These are phyloP conservation scores for Hypoxylon sp. DNA, from an alignment of 2,329 filamentous ascomycete genomes.

Conservation along the genomic window DNA sequence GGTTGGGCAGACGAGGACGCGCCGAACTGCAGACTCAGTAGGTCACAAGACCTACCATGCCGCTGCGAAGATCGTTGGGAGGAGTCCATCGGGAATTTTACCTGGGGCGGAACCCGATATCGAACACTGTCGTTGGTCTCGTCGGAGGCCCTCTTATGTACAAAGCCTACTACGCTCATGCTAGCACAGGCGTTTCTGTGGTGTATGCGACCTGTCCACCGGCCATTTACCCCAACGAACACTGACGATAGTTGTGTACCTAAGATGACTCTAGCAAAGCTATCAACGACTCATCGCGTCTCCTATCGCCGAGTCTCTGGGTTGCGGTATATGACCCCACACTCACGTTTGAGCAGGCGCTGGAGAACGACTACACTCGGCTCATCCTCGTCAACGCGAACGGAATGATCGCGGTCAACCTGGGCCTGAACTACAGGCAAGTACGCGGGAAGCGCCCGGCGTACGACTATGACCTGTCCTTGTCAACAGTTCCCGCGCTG, in stretches of 20 bases:
- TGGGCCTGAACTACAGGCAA: conserved; percentile 18
- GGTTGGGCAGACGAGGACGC: conserved; percentile 2
- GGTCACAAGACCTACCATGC: conserved; percentile 6
- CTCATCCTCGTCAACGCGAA: conserved; percentile 20
- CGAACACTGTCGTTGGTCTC: conserved; percentile 32
- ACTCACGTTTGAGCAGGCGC: conserved; percentile 5
- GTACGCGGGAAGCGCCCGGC: conserved; percentile 13
- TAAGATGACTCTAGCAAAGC: conserved; percentile 18
- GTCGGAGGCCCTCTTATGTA: conserved; percentile 25
- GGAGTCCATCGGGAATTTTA: conserved; percentile 2
- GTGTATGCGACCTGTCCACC: conserved; percentile 1
- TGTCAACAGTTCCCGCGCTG: conserved; percentile 9
- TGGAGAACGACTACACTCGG: conserved; percentile 26
- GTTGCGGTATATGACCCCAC: conserved; percentile 22
- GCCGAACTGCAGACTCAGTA: conserved; percentile 3
- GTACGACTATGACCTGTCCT: conserved; percentile 13
- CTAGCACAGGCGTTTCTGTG: conserved; percentile 19
- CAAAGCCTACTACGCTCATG: conserved; percentile 16
- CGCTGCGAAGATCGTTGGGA: conserved; percentile 19
- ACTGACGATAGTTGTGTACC: background rate
- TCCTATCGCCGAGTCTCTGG: conserved; percentile 19
- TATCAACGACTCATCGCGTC: conserved; percentile 15
- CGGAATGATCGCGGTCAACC: conserved; percentile 11
- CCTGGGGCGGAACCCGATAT: conserved; percentile 30
- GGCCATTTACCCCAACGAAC: background rate